Percentiles rank a stretch among this genome's conserved stretches.
phyloP scores from a whole-genome alignment of 257 asterid genomes.

The Forsythia suspensa region DNA sequence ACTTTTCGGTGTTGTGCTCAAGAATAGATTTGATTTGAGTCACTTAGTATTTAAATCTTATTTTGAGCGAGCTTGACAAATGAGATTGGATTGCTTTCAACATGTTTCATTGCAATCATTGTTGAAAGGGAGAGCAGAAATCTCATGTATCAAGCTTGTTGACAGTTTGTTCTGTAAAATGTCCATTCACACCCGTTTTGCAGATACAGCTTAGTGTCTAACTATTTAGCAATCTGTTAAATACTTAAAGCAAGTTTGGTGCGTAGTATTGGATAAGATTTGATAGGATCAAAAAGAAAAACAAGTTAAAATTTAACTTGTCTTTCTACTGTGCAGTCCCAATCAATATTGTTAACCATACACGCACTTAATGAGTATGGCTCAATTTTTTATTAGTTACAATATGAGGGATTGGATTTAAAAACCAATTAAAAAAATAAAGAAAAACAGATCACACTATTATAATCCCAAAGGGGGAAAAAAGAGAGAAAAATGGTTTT shows the following conservation, averaged over 20 bases:
- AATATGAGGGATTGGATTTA: not conserved
- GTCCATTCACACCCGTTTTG: not conserved
- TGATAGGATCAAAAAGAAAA: not conserved
- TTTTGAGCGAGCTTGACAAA: not conserved
- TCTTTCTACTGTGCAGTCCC: not conserved
- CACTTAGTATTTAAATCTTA: not conserved
- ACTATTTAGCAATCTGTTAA: not conserved
- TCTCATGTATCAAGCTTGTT: not conserved
- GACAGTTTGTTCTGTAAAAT: not conserved
- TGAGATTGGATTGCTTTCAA: not conserved
- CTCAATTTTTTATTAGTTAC: not conserved
- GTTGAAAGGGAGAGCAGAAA: not conserved
- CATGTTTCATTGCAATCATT: not conserved
- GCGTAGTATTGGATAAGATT: not conserved
- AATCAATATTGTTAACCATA: not conserved
- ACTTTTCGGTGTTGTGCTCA: not conserved
- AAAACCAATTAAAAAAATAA: not conserved
- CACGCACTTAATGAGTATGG: not conserved
- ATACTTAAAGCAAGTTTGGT: not conserved
- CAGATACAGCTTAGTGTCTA: not conserved
- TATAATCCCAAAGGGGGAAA: no score
- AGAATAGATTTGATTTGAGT: not conserved
- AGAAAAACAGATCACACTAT: not conserved
- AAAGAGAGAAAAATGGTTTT: not conserved
- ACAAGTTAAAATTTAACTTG: not conserved